Evolutionary conservation across 78 protist genomes (phyloP).

Genomic region (Dictyostelium brefeldianum): DNA sequence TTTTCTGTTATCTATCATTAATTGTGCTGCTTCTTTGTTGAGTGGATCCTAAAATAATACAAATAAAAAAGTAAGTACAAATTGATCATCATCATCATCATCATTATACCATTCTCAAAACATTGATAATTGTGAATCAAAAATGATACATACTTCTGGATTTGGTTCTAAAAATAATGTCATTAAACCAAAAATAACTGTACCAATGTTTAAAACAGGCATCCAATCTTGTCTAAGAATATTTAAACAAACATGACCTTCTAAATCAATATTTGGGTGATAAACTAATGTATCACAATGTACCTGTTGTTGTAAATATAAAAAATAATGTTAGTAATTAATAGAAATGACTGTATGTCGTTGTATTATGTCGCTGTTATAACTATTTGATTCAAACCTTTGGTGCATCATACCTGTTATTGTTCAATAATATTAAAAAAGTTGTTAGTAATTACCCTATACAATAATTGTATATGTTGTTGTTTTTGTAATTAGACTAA

Average conservation of each 20-base stretch:
- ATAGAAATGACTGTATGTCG: too few species aligned
- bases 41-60: background rate
- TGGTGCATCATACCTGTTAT: too few species aligned
- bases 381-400: background rate
- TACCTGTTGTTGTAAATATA: slow-evolving; percentile 65
- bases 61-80: too few species aligned
- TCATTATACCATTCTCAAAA: slow-evolving; percentile 22
- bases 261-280: slow-evolving; percentile 94
- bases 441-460: background rate
- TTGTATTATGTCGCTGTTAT: background rate
- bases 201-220: slow-evolving; percentile 87
- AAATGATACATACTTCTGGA: slow-evolving; percentile 70
- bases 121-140: background rate
- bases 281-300: slow-evolving; percentile 88
- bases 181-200: slow-evolving; percentile 87
- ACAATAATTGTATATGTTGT: slow-evolving; percentile 50
- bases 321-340: background rate
- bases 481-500: too few species aligned
- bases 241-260: slow-evolving; percentile 93
- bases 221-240: slow-evolving; percentile 93
- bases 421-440: background rate
- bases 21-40: slow-evolving; percentile 80
- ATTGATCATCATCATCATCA: background rate
- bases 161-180: slow-evolving; percentile 93
- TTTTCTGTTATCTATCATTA: slow-evolving; percentile 77